These are phyloP conservation scores for Pseudogymnoascus sp. DNA, from an alignment of 2,329 filamentous ascomycete species.

Conservation along the genomic window DNA sequence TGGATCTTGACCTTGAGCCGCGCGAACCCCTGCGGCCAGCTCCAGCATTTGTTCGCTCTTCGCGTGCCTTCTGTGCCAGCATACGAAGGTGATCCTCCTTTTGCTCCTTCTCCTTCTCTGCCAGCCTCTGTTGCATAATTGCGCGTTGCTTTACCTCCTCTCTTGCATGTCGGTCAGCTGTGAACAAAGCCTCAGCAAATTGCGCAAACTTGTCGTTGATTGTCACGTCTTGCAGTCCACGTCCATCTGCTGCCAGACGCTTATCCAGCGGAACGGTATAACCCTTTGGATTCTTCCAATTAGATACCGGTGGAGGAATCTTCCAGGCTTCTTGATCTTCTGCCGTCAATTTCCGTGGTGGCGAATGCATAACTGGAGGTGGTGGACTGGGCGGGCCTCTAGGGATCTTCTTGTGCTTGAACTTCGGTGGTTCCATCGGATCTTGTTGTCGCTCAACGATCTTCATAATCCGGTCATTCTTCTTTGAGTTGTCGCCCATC, in stretches of 20 bases:
- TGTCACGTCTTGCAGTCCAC: constrained; percentile 83
- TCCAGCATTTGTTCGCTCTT: constrained; percentile 58
- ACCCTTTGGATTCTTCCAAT: constrained; percentile 99
- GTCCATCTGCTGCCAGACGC: constrained; percentile 84
- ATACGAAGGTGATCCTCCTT: constrained; percentile 88
- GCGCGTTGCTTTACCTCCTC: constrained; percentile 91
- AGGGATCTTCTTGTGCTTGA: constrained; percentile 98
- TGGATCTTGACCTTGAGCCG: constrained; percentile 33
- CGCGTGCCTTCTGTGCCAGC: constrained; percentile 83
- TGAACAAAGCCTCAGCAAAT: constrained; percentile 88
- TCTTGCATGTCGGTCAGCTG: constrained; percentile 86
- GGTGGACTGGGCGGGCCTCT: constrained; percentile 86
- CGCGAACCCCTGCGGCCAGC: constrained; percentile 38
- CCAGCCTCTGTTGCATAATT: constrained; percentile 89
- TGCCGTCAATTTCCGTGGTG: constrained; percentile 87
- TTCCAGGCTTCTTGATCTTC: constrained; percentile 97
- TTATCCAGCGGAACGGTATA: constrained; percentile 96
- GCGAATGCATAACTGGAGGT: constrained; percentile 89
- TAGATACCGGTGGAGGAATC: constrained; percentile 82
- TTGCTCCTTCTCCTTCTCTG: constrained; percentile 90
- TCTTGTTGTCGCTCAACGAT: constrained; percentile 91
- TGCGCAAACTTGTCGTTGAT: constrained; percentile 99
- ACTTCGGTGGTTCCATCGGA: constrained; percentile 94
- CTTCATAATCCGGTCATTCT: constrained; percentile 96
- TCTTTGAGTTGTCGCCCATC: constrained; percentile 80